phyloP scores from a whole-genome alignment of 2,329 filamentous ascomycete genomes.

The Fusarium bactridioides region DNA sequence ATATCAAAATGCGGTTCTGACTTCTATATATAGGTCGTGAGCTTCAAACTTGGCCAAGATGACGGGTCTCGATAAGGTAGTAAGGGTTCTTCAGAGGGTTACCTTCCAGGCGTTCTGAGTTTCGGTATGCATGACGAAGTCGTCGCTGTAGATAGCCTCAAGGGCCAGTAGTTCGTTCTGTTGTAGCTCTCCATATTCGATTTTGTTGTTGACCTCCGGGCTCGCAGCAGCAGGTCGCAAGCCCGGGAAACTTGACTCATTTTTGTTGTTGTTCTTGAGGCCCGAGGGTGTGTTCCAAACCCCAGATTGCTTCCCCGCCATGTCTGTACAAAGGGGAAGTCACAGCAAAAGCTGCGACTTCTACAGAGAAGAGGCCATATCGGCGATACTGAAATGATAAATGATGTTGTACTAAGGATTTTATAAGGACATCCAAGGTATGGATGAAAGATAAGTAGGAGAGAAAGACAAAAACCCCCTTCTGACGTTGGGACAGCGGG shows the following conservation, averaged over 20 bases:
- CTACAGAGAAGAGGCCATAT: conserved; percentile 59
- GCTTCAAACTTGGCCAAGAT: conserved; percentile 21
- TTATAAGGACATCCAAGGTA: conserved; percentile 27
- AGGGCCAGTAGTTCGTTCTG: conserved; percentile 87
- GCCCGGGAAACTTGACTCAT: conserved; percentile 61
- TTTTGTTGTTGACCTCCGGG: conserved; percentile 54
- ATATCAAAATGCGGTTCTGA: conserved; percentile 85
- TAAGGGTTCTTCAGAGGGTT: conserved; percentile 35
- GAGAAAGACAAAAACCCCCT: conserved; percentile 11
- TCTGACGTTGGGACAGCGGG: conserved; percentile 41
- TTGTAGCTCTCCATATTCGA: conserved; percentile 84
- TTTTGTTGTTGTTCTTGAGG: conserved; percentile 48
- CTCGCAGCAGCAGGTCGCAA: conserved; percentile 51
- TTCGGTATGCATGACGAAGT: conserved; percentile 78
- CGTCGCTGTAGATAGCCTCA: conserved; percentile 87
- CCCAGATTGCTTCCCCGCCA: conserved; percentile 61
- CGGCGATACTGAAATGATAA: conserved; percentile 16
- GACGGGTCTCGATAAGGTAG: neutral
- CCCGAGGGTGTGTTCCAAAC: conserved; percentile 58
- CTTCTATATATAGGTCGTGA: conserved; percentile 64
- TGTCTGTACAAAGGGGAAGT: conserved; percentile 52
- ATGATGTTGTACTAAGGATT: conserved; percentile 7
- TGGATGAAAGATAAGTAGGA: conserved; percentile 27
- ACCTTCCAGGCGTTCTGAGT: conserved; percentile 86
- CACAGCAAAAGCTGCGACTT: conserved; percentile 64